A percentile compares a stretch with the other conserved stretches of the same genome.
phyloP scores from a whole-genome alignment of 495 filamentous ascomycete species.

The Glutinoglossum americanum region DNA sequence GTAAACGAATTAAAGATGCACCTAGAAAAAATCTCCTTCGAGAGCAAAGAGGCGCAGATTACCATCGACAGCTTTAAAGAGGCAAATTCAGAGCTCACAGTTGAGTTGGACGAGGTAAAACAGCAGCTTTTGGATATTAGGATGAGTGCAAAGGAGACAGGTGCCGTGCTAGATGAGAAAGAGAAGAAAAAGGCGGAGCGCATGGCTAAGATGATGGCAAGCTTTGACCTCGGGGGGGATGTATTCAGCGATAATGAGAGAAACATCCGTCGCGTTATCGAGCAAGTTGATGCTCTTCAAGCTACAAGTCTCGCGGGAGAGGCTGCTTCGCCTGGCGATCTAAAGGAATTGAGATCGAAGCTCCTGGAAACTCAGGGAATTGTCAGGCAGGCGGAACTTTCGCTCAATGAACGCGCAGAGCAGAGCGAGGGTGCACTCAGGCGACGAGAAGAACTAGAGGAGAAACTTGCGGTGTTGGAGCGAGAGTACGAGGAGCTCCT shows the following conservation, averaged over 20 bases:
- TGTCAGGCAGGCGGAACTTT: conserved; percentile 78
- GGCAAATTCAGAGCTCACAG: conserved; percentile 76
- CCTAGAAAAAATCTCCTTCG: conserved; percentile 80
- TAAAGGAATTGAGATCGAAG: conserved; percentile 51
- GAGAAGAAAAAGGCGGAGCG: conserved; percentile 95
- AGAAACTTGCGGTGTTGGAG: conserved; percentile 46
- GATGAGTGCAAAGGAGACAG: conserved; percentile 87
- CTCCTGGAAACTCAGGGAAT: conserved; percentile 79
- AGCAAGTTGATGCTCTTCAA: conserved; percentile 56
- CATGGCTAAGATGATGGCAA: conserved; percentile 99
- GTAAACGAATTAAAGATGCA: conserved; percentile 89
- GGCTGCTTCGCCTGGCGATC: conserved; percentile 56
- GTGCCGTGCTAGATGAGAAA: conserved; percentile 75
- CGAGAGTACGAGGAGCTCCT: conserved; percentile 65
- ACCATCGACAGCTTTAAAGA: conserved; percentile 96
- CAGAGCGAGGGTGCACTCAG: conserved; percentile 37
- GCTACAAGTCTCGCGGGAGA: conserved; percentile 57
- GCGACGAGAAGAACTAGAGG: conserved; percentile 50
- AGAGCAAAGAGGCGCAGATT: conserved; percentile 88
- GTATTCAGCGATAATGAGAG: conserved; percentile 81
- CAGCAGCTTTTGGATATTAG: conserved; percentile 88
- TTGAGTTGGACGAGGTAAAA: conserved; percentile 86
- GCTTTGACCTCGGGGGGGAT: conserved; percentile 79
- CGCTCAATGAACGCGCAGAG: conserved; percentile 43
- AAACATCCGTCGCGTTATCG: conserved; percentile 58